Conservation (phyloP, 2,329 filamentous ascomycete species). For the Fusarium begoniae region DNA sequence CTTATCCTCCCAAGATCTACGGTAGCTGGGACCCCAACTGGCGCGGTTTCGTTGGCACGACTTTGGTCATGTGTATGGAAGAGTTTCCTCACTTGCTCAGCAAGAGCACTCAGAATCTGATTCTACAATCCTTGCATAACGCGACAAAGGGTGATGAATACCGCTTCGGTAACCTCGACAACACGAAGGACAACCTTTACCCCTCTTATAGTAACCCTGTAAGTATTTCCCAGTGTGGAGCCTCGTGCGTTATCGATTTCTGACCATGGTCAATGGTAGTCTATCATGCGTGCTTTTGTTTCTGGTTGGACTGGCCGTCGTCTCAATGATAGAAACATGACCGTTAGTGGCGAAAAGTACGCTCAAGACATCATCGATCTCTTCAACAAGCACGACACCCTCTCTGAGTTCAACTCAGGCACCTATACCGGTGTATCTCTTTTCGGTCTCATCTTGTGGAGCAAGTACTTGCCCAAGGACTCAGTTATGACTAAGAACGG, state of each 20-base stretch:
- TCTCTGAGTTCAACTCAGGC: slow-evolving; percentile 70
- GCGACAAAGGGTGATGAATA: slow-evolving; percentile 68
- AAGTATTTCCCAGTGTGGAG: slow-evolving; percentile 3
- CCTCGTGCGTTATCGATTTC: too few relatives aligned
- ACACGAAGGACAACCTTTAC: slow-evolving; percentile 68
- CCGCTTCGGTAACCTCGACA: slow-evolving; percentile 63
- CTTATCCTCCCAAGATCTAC: slow-evolving; percentile 63
- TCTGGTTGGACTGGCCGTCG: slow-evolving; percentile 66
- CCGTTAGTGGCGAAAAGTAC: slow-evolving; percentile 62
- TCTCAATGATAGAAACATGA: slow-evolving; percentile 67
- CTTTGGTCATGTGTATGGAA: slow-evolving; percentile 66
- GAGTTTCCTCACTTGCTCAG: slow-evolving; percentile 62
- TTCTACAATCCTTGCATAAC: slow-evolving; percentile 64
- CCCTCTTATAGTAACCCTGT: slow-evolving; percentile 68
- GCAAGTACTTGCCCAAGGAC: slow-evolving; percentile 64
- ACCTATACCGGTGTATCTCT: slow-evolving; percentile 72
- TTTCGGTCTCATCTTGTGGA: slow-evolving; percentile 66
- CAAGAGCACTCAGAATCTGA: slow-evolving; percentile 49
- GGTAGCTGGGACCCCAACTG: slow-evolving; percentile 71
- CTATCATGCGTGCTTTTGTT: slow-evolving; percentile 70
- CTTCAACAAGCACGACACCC: slow-evolving; percentile 63
- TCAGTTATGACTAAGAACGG: slow-evolving; percentile 64
- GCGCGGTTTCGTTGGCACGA: slow-evolving; percentile 69
- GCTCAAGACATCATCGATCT: slow-evolving; percentile 65
- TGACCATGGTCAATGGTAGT: background rate